Base-by-base conservation (phyloP, 768 basidiomycete genomes). In the Mycena capillaripes region DNA sequence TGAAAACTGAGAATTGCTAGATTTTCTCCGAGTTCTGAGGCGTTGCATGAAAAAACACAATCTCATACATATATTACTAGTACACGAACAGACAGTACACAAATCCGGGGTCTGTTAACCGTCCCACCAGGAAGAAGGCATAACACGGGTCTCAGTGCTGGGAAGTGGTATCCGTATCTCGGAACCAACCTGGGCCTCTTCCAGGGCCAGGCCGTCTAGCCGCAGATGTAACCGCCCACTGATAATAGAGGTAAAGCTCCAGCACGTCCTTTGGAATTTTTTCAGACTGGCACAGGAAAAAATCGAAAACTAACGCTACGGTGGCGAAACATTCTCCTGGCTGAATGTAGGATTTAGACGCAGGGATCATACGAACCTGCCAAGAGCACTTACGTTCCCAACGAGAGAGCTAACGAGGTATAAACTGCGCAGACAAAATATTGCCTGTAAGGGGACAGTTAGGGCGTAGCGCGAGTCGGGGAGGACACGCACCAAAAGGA, bases 201-300 rank as follows among this genome's bases (percentile, higher is more conserved):
- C 38, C 21, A 55, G 14, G n/a, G 14, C 19, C 27, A 55, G 17
- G 36, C 36, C 38, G 23, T 64, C 63, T 23, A 64, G 63, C 46
- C 63, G 63, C 36, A 64, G 50, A 29, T 64, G 63, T 27, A 64
- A 16, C 10, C 50, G 63, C 36, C 50, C 50, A 52, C 36, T 55
- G 50, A 64, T 64, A 36, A 64, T 55, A 16, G 63, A 64, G 17
- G 34, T 52, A 4, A 53, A 64, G 27, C 63, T 40, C 50, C 63
- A 64, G 25, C 63, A 64, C 38, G 63, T 64, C 63, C 63, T 64
- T 36, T 19, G 38, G 14, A 11, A 36, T 5, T 1, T 29, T 25
- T 12, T 12, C 7, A 23, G 38, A 53, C 10, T 52, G 8, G 50
- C 16, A 16, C 30, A 16, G 11, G 17, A 19, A 17, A 42, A 25